Base-by-base conservation (phyloP, 768 basidiomycete genomes). In the Phylloporus scabripes region DNA sequence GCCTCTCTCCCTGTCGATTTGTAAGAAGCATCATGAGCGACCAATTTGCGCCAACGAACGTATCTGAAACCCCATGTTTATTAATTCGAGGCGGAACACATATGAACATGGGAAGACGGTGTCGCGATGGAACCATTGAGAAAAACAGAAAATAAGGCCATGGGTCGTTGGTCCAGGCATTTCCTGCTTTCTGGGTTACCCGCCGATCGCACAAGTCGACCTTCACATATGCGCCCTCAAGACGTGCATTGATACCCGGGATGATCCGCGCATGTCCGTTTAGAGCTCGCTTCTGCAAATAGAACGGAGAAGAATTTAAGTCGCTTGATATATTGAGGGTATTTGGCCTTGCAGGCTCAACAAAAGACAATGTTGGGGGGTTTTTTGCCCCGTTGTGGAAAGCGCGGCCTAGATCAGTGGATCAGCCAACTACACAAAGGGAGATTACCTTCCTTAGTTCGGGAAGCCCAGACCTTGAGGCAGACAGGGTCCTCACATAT, bases 181-280 rank as follows among this genome's bases (percentile, higher is more conserved):
- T 3, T 5, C 23, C 18, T 20, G 28, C 46, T 49, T 29, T 34
- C 36, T 47, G 26, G 38, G 44, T 28, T 38, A 42, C 37, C 56
- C 41, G 43, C 51, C 43, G 51, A 59, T 55, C 51, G 20, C 48
- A 20, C 47, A n/a, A 43, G 56, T 46, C 23, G 14, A 37, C 41
- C 26, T 50, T 56, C 55, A 54, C 45, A 33, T 38, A 55, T 56
- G 31, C 56, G 56, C 62, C 46, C 8, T 36, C 21, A 17, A 37
- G 20, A 51, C 34, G 42, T 5, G 23, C n/a, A 39, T 51, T 53
- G 55, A 55, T 49, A 24, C 53, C 53, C 62, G 62, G 62, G 41
- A 57, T 62, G 62, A 65, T 63, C 62, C 62, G 60, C 48, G 44
- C 8, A 38, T 38, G 47, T 42, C 50, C 42, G 44, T 59, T 61